These are phyloP conservation scores for Spongiforma sp. DNA, from an alignment of 1,284 basidiomycete species.

Conservation along the genomic window DNA sequence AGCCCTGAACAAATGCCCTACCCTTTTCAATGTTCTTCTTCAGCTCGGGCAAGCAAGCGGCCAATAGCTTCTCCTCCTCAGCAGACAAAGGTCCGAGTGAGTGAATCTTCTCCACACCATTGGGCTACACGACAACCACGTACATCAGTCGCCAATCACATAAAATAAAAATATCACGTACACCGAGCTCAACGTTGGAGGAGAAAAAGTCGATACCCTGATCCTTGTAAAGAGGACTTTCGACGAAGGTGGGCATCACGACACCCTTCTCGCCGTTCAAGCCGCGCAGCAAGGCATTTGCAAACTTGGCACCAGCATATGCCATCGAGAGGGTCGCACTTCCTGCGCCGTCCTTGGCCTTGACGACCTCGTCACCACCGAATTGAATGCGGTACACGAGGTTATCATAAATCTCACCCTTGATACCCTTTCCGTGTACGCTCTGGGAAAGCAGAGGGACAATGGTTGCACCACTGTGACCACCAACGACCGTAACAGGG, in stretches of 20 bases:
- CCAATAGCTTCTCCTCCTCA: conserved; percentile 76
- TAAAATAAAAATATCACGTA: conserved; percentile 44
- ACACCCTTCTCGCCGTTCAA: conserved; percentile 89
- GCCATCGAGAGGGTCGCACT: conserved; percentile 92
- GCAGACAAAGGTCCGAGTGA: conserved; percentile 76
- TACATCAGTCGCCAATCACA: conserved; percentile 11
- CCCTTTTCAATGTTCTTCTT: conserved; percentile 82
- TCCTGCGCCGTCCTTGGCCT: conserved; percentile 90
- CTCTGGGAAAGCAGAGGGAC: conserved; percentile 96
- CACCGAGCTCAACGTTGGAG: conserved; percentile 83
- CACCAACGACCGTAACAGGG: conserved; percentile 88
- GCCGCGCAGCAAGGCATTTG: conserved; percentile 82
- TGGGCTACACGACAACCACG: conserved; percentile 47
- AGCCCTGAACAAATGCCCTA: conserved; percentile 70
- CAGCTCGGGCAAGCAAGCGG: conserved; percentile 84
- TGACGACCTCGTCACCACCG: conserved; percentile 93
- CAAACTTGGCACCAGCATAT: conserved; percentile 89
- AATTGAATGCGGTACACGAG: conserved; percentile 94
- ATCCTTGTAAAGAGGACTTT: conserved; percentile 76
- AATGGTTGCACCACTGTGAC: conserved; percentile 97
- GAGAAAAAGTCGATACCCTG: conserved; percentile 89
- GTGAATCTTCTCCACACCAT: conserved; percentile 85
- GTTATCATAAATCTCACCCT: conserved; percentile 48
- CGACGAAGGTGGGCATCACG: conserved; percentile 85
- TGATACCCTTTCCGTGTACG: conserved; percentile 59